Conservation (phyloP, 345 rosid species). For the Rubroshorea leprosula region DNA sequence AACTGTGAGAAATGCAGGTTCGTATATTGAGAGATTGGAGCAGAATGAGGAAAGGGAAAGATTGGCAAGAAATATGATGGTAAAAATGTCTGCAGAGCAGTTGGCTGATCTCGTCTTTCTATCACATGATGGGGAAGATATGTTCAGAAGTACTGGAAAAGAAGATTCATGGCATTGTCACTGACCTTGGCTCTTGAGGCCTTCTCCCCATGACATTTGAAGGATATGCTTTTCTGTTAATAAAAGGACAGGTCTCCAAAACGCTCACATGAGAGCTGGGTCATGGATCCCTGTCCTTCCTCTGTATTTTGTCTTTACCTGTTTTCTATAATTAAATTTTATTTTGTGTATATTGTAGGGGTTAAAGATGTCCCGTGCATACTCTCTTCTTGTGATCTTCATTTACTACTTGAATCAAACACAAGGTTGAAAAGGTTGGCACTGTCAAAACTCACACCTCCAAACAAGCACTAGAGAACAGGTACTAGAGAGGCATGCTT, state of each 20-base stretch:
- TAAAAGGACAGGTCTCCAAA: not conserved
- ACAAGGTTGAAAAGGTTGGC: too few species aligned
- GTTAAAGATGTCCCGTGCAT: too few species aligned
- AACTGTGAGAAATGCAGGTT: conserved; percentile 73
- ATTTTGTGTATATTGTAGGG: too few species aligned
- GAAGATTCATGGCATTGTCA: conserved; percentile 45
- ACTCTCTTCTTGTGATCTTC: too few species aligned
- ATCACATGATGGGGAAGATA: conserved; percentile 68
- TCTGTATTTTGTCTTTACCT: too few species aligned
- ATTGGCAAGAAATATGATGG: conserved; percentile 74
- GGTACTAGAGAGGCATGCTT: too few species aligned
- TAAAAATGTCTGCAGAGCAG: conserved; percentile 62
- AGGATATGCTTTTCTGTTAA: not conserved
- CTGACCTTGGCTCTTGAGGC: conserved; percentile 10
- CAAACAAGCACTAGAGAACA: too few species aligned
- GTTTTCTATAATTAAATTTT: too few species aligned
- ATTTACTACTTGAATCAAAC: too few species aligned
- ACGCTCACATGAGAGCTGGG: conserved; percentile 6
- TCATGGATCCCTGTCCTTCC: not conserved
- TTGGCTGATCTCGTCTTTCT: conserved; percentile 76
- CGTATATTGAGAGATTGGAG: conserved; percentile 55
- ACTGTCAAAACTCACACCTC: too few species aligned
- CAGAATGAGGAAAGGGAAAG: conserved; percentile 63
- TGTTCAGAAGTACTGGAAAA: conserved; percentile 68
- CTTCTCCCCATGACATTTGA: too few species aligned